These are phyloP conservation scores for Stromatinia cepivora DNA, from an alignment of 2,329 filamentous ascomycete species.

Conservation along the genomic window DNA sequence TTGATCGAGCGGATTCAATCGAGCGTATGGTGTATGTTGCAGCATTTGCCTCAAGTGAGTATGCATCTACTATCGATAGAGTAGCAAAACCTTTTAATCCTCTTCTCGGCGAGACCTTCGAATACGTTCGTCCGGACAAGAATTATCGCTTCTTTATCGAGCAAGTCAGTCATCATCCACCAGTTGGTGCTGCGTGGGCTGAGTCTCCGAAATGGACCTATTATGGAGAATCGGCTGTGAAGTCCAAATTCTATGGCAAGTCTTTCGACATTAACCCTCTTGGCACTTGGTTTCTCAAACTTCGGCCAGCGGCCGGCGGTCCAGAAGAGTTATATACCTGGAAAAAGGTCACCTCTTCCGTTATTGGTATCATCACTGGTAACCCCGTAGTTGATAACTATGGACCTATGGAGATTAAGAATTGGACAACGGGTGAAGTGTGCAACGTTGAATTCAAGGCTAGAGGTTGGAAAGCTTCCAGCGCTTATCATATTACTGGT, in stretches of 20 bases:
- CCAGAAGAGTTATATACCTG: constrained; percentile 91
- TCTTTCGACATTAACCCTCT: constrained; percentile 96
- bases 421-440: constrained; percentile 93
- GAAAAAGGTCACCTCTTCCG: constrained; percentile 97
- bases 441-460: constrained; percentile 90
- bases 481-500: constrained; percentile 83
- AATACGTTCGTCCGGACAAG: constrained; percentile 93
- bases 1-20: constrained; percentile 79
- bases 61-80: constrained; percentile 93
- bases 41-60: constrained; percentile 93
- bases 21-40: constrained; percentile 94
- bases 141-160: constrained; percentile 98
- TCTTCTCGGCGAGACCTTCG: constrained; percentile 91
- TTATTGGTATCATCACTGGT: constrained; percentile 97
- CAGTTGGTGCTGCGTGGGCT: constrained; percentile 88
- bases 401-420: constrained; percentile 94
- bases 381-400: constrained; percentile 98
- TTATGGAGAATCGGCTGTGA: constrained; percentile 92
- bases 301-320: constrained; percentile 73
- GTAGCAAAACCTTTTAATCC: constrained; percentile 99
- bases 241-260: constrained; percentile 95
- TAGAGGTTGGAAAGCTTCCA: constrained; percentile 92
- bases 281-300: constrained; percentile 91
- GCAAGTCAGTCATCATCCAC: constrained; percentile 96
- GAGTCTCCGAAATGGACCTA: constrained; percentile 96